phyloP scores from a whole-genome alignment of 345 rosid species.

The Alliaria petiolata region DNA sequence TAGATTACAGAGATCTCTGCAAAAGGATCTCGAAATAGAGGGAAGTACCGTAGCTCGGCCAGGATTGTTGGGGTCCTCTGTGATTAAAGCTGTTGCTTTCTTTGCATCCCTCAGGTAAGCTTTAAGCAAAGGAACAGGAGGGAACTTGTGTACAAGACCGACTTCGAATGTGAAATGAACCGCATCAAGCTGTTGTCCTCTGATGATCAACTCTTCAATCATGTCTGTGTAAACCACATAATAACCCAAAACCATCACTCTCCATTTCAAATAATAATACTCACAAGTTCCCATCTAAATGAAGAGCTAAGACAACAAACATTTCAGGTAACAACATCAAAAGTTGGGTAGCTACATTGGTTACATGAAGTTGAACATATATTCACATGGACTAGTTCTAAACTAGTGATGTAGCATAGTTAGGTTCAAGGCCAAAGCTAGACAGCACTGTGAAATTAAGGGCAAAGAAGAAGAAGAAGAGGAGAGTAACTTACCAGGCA shows the following conservation, averaged over 20 bases:
- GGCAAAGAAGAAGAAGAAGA: background rate
- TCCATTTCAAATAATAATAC: background rate
- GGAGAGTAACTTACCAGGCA: slow-evolving; percentile 97
- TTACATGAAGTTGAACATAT: background rate
- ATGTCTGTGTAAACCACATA: slow-evolving; percentile 43
- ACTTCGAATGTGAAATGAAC: slow-evolving; percentile 91
- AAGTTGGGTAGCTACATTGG: background rate
- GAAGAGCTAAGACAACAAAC: too few relatives aligned
- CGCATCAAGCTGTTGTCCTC: slow-evolving; percentile 95
- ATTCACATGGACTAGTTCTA: background rate
- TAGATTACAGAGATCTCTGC: background rate
- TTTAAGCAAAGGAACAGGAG: slow-evolving; percentile 75
- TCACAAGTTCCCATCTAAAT: background rate
- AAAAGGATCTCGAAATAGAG: background rate
- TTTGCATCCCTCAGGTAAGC: slow-evolving; percentile 77
- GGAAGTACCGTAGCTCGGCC: slow-evolving; percentile 67
- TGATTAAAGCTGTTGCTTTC: slow-evolving; percentile 71
- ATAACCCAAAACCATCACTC: slow-evolving; percentile 9
- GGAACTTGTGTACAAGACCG: slow-evolving; percentile 73
- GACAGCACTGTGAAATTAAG: background rate
- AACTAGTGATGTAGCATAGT: background rate
- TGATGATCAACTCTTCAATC: slow-evolving; percentile 71
- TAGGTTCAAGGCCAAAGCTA: background rate
- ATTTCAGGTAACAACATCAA: background rate
- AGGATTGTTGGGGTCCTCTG: slow-evolving; percentile 71